Evolutionary conservation across 2,329 filamentous ascomycete species (phyloP), one percentile per base, ranked within the genome.

Genomic region (Microdochium bolleyi): DNA sequence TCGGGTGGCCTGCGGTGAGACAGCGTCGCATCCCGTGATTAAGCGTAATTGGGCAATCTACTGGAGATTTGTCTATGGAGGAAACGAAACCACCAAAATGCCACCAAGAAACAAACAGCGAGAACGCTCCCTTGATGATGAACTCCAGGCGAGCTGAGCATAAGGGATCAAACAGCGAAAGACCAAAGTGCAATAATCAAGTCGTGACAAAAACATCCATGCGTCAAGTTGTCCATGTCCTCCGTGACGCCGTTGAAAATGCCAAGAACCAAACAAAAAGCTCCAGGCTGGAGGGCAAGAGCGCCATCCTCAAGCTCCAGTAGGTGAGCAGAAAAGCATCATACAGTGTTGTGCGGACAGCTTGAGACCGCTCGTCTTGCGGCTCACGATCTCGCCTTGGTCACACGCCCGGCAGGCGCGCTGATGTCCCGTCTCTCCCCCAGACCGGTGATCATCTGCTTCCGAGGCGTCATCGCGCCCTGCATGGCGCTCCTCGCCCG

Each of bases 401-500:
- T 46, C n/a, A 46, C 41, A 22, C 41, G 41, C 11, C 48, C 48
- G 21, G 25, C 24, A 21, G 48, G 48, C 24, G 48, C 48, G 48
- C 48, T 49, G 48, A 49, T 49, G 48, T 49, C 48, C 48, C 48
- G 24, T 14, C 48, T 3, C 53, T 67, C 67, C 49, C 60, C 65
- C 22, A 68, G 69, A 24, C 75, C 80, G 55, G 76, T 71, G 38
- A 81, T 64, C 75, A 80, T 79, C 65, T 79, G 76, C 67, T 79
- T 82, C 56, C 75, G 72, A 10, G 83, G 83, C 41, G 85, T 87
- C 55, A 77, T 72, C 5, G 81, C 77, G 2, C 81, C 82, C 51
- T 82, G 77, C 3, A 83, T 83, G 53, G 86, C 80, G 65, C 85
- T 89, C 59, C 83, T 78, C 53, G 88, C 86, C 48, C 88, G 74